A percentile compares a stretch with the other conserved stretches of the same genome.
Evolutionary conservation across 1,284 basidiomycete genomes (phyloP).

Genomic region (Austroboletus olivaceoglutinosus): DNA sequence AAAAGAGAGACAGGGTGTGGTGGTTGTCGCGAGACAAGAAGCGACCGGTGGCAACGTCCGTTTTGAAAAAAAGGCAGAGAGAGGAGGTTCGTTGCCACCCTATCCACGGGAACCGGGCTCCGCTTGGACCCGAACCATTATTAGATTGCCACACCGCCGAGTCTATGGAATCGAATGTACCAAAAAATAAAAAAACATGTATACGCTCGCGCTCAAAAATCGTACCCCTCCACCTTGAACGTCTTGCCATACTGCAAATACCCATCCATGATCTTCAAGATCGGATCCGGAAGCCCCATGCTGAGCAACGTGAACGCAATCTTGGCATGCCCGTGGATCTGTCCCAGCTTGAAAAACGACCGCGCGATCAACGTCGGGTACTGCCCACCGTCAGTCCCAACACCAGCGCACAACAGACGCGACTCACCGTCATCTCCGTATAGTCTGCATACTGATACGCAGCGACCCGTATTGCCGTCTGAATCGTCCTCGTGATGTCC

Average conservation of each 20-base stretch:
- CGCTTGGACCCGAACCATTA: neutral
- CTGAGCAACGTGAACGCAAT: constrained; percentile 92
- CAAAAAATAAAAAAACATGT: neutral
- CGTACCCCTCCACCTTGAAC: constrained; percentile 80
- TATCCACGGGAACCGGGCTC: neutral
- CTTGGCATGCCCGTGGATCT: constrained; percentile 93
- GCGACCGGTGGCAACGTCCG: neutral
- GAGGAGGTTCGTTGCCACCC: neutral
- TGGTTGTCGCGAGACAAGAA: neutral
- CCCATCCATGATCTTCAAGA: constrained; percentile 84
- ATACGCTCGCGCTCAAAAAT: constrained; percentile 41
- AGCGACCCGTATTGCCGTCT: constrained; percentile 88
- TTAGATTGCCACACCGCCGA: neutral
- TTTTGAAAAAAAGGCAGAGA: neutral
- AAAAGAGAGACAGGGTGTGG: too few relatives aligned
- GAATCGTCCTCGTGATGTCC: constrained; percentile 87
- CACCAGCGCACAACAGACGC: neutral
- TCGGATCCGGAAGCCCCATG: constrained; percentile 85
- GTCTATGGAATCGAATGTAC: neutral
- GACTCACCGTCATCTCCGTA: constrained; percentile 77
- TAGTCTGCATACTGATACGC: constrained; percentile 89
- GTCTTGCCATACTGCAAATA: constrained; percentile 77
- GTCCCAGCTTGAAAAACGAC: constrained; percentile 89
- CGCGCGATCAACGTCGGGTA: constrained; percentile 91
- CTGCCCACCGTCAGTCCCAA: constrained; percentile 36